These are phyloP conservation scores for Stromatinia cepivora DNA, from an alignment of 2,329 filamentous ascomycete genomes.

Conservation along the genomic window DNA sequence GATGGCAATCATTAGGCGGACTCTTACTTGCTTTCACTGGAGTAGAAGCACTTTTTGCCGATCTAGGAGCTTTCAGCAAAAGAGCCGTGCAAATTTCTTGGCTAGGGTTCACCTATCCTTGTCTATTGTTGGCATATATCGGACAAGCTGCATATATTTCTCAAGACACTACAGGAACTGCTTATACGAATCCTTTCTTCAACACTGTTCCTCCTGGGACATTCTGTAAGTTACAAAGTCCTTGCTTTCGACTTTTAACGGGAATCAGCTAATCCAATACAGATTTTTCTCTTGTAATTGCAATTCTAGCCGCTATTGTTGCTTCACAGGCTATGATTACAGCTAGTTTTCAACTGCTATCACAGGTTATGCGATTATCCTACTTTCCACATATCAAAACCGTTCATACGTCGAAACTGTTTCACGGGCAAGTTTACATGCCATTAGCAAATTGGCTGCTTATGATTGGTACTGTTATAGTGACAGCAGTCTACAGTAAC, in stretches of 20 bases:
- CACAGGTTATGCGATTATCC: constrained; percentile 65
- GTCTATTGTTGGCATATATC: constrained; percentile 49
- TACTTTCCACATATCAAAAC: constrained; percentile 78
- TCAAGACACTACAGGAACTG: constrained; percentile 51
- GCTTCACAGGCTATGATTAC: constrained; percentile 80
- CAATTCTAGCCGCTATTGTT: constrained; percentile 70
- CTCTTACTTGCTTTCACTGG: constrained; percentile 74
- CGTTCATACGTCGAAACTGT: constrained; percentile 67
- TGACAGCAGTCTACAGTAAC: constrained; percentile 73
- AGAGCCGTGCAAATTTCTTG: constrained; percentile 72
- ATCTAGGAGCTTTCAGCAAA: constrained; percentile 72
- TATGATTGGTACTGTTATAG: constrained; percentile 72
- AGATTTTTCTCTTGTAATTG: constrained; percentile 64
- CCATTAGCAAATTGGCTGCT: constrained; percentile 75
- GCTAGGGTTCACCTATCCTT: constrained; percentile 68
- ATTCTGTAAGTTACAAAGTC: constrained; percentile 46
- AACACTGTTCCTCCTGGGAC: constrained; percentile 66
- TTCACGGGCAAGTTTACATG: constrained; percentile 76
- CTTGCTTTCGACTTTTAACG: background rate
- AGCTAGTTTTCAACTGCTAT: constrained; percentile 66
- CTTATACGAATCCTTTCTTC: constrained; percentile 74
- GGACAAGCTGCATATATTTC: constrained; percentile 76
- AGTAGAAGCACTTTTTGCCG: constrained; percentile 77
- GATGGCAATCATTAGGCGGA: constrained; percentile 68
- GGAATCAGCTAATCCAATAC: background rate